Conservation (phyloP, 345 rosid species). For the Cardamine resedifolia region DNA sequence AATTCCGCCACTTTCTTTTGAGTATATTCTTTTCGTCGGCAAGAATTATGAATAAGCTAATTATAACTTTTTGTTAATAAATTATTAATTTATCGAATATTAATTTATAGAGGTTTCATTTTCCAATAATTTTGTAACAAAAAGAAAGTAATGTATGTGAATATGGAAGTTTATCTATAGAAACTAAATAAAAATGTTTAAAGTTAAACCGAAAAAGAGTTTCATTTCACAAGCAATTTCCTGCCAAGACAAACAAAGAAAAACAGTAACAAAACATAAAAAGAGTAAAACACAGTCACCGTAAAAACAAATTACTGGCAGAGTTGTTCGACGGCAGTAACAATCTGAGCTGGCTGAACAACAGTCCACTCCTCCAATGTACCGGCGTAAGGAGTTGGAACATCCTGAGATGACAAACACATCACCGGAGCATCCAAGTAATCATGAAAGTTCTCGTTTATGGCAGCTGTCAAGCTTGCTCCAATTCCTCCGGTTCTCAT, state of each 20-base stretch:
- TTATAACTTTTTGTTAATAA: too few relatives aligned
- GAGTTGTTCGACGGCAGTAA: slow-evolving; percentile 83
- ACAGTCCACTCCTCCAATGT: slow-evolving; percentile 91
- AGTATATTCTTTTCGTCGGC: slow-evolving; percentile 27
- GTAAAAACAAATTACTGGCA: slow-evolving; percentile 49
- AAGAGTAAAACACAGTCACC: slow-evolving; percentile 12
- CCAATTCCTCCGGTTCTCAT: slow-evolving; percentile 96
- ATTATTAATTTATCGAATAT: too few relatives aligned
- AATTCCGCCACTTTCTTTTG: slow-evolving; percentile 1
- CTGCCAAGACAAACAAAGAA: background rate
- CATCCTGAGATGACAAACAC: slow-evolving; percentile 92
- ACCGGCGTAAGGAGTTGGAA: slow-evolving; percentile 90
- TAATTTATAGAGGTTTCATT: too few relatives aligned
- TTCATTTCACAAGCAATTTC: background rate
- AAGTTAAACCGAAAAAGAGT: background rate
- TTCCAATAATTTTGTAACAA: background rate
- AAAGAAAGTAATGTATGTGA: background rate
- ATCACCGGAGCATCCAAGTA: slow-evolving; percentile 85
- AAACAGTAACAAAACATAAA: background rate
- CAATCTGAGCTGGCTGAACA: slow-evolving; percentile 90
- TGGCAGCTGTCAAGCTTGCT: slow-evolving; percentile 84
- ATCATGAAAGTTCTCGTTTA: slow-evolving; percentile 81
- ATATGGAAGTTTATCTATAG: background rate
- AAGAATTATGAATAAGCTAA: background rate
- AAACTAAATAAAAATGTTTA: background rate